Conservation (phyloP, 2,329 filamentous ascomycete genomes). For the Colletotrichum theobromicola region DNA sequence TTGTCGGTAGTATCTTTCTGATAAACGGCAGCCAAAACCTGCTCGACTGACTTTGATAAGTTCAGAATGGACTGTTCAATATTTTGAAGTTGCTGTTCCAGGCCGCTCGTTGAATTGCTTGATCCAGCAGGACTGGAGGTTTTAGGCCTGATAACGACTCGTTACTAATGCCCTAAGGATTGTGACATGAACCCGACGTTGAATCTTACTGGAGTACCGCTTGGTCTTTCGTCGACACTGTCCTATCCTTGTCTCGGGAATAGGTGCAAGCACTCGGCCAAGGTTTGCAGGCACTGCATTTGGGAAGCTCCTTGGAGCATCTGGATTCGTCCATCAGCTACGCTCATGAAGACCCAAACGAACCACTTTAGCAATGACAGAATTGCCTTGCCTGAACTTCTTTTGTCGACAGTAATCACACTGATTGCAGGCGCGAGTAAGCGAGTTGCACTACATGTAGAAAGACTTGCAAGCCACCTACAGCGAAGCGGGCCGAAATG, state of each 20-base stretch:
- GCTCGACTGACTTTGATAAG: background rate
- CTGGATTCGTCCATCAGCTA: background rate
- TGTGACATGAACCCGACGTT: no score
- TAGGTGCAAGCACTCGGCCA: background rate
- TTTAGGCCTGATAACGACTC: background rate
- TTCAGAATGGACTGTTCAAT: background rate
- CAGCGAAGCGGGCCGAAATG: background rate
- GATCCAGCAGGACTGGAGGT: background rate
- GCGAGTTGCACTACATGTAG: no score
- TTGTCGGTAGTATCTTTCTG: no score
- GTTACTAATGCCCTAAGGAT: background rate
- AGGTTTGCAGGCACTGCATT: conserved; percentile 2
- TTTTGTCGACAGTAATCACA: conserved; percentile 11
- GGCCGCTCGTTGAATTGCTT: background rate
- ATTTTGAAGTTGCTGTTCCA: background rate
- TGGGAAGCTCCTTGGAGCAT: conserved; percentile 6
- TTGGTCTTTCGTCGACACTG: background rate
- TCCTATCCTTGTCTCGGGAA: background rate
- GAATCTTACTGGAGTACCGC: background rate
- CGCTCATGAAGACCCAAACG: background rate
- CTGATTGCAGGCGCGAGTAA: background rate
- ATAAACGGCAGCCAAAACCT: background rate
- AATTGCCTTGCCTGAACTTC: background rate
- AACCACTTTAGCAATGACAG: background rate
- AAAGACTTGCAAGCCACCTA: background rate